Evolutionary conservation across 176 grass and related monocot genomes (phyloP), one percentile per base, ranked within the genome.

Genomic region (Typha latifolia): DNA sequence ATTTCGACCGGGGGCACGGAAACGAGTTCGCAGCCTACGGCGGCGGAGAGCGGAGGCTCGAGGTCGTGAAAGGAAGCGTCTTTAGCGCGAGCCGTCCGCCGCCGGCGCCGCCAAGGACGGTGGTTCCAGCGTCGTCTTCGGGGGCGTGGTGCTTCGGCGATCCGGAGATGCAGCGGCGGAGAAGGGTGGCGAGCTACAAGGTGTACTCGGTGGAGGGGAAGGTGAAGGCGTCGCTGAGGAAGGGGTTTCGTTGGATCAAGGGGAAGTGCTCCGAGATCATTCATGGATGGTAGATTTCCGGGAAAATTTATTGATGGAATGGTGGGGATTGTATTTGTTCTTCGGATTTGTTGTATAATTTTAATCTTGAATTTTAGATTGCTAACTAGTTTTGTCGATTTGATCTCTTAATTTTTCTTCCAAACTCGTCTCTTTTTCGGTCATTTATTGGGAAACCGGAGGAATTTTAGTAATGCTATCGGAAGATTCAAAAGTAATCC

Each of bases 171-270:
- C 94, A 85, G 79, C 74, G 89, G 73, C 74, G 84, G 81, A 72
- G 86, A 61, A 64, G 95, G 74, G 89, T 99, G n/a, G 86, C 89
- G 26, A 90, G 84, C 75, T 99, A 99, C 86, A 99, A 99, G 84
- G 84, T 84, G 31, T 99, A 99, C 71, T 89, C 89, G 16, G 95
- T 85, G 23, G 89, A 99, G 68, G 95, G 89, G 4, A 99, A 94
- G 72, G 79, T 94, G 55, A 99, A 94, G 84, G 59, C 84, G 1
- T 90, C 95, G 12, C 14, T 99, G 57, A 86, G 95, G 47, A 90
- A 85, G 77, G 77, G 95, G 2, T 87, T 99, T 72, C 86, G 84
- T 72, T 99, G 95, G 95, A 90, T 94, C 89, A 94, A 94, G 84
- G 77, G 55, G 20, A 99, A 90, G 76, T 99, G 95, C 86, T 83